These are phyloP conservation scores for Fraxinus nigra DNA, from an alignment of 305 asterid genomes.

Conservation along the genomic window DNA sequence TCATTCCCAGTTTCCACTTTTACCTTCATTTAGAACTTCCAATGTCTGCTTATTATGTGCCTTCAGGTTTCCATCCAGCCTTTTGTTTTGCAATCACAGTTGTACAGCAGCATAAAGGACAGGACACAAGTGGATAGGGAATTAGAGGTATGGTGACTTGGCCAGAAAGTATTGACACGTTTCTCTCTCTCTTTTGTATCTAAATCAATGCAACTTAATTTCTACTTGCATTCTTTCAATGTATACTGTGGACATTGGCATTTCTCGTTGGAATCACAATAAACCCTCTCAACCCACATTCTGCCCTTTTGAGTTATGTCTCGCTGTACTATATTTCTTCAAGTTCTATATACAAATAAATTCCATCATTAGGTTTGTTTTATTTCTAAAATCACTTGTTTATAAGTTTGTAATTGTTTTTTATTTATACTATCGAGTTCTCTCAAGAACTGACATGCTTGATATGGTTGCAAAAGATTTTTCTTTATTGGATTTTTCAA, in stretches of 20 bases:
- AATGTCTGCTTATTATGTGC: constrained; percentile 6
- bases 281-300: not conserved
- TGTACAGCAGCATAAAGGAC: constrained; percentile 90
- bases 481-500: not conserved
- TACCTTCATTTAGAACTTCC: not conserved
- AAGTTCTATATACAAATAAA: not conserved
- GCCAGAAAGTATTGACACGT: not conserved
- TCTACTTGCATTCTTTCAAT: constrained; percentile 11
- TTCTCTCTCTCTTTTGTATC: not conserved
- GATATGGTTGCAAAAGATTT: not conserved
- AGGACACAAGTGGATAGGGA: constrained; percentile 97
- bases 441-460: not conserved
- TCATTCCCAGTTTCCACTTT: not conserved
- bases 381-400: not conserved
- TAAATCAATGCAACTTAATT: not conserved
- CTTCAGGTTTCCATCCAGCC: constrained; percentile 77
- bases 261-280: not conserved
- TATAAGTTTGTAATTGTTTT: not conserved
- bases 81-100: constrained; percentile 76
- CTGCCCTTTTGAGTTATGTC: not conserved
- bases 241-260: not conserved
- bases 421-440: not conserved
- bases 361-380: not conserved
- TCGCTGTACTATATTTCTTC: not conserved
- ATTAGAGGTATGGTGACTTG: constrained; percentile 59